Percentiles rank a stretch among this genome's conserved stretches.
These are phyloP conservation scores for Pseudomonodictys pantanalensis DNA, from an alignment of 495 filamentous ascomycete genomes.

Conservation along the genomic window DNA sequence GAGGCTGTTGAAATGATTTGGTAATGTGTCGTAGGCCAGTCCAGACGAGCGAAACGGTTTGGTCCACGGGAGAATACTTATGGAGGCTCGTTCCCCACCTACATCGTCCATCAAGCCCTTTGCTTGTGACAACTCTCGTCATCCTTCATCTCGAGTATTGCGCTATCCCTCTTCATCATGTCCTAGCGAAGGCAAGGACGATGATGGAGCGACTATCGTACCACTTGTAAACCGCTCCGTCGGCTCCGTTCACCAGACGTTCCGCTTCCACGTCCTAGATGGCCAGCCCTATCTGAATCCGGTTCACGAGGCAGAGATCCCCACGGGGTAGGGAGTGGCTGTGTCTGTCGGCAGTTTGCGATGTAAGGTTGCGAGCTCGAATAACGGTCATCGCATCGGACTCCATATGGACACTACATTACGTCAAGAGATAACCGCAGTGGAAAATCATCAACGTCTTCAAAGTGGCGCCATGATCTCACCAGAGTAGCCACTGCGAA, in stretches of 20 bases:
- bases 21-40: slow-evolving; percentile 15
- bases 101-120: not conserved
- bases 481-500: too few relatives aligned
- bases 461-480: too few relatives aligned
- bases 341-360: slow-evolving; percentile 6
- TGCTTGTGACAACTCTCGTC: not conserved
- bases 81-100: slow-evolving; percentile 4
- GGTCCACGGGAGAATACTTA: slow-evolving; percentile 10
- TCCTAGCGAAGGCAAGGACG: not conserved
- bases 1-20: slow-evolving; percentile 4
- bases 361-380: too few relatives aligned
- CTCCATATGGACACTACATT: too few relatives aligned
- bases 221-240: not conserved
- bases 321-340: slow-evolving; percentile 8
- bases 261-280: not conserved
- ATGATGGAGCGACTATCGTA: not conserved
- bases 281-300: not conserved
- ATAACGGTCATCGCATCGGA: too few relatives aligned
- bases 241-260: not conserved
- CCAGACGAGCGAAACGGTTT: not conserved
- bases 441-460: too few relatives aligned
- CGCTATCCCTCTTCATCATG: not conserved
- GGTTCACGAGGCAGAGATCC: not conserved
- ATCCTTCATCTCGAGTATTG: slow-evolving; percentile 7
- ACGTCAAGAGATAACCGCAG: too few relatives aligned